phyloP scores from a whole-genome alignment of 2,329 filamentous ascomycete genomes.

The Aspergillus fumigatiaffinis region DNA sequence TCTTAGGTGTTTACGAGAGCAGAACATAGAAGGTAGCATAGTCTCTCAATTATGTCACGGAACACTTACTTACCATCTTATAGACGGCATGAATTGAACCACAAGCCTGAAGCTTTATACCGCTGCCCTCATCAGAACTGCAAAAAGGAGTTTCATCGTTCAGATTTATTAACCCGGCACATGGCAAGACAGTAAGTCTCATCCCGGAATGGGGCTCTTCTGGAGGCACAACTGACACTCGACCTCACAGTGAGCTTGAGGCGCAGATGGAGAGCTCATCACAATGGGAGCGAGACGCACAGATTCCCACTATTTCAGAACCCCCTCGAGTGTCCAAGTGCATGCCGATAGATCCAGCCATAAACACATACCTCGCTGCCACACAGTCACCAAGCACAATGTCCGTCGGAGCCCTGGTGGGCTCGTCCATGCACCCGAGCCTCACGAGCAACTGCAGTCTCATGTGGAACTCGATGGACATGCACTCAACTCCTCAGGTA shows the following conservation, averaged over 20 bases:
- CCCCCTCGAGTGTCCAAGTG: conserved; percentile 20
- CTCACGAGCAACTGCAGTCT: conserved; percentile 29
- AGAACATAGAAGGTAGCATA: conserved; percentile 42
- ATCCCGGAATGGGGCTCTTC: background rate
- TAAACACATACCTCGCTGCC: conserved; percentile 20
- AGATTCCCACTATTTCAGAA: conserved; percentile 18
- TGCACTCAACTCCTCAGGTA: conserved; percentile 28
- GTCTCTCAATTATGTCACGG: background rate
- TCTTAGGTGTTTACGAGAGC: conserved; percentile 47
- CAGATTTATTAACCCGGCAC: conserved; percentile 46
- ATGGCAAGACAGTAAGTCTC: conserved; percentile 49
- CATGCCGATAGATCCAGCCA: conserved; percentile 19
- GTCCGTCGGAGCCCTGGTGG: conserved; percentile 35
- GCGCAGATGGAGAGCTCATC: conserved; percentile 27
- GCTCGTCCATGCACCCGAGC: conserved; percentile 30
- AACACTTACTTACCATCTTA: conserved; percentile 3
- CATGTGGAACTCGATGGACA: conserved; percentile 35
- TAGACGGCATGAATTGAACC: conserved; percentile 49
- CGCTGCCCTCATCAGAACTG: conserved; percentile 42
- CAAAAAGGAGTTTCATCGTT: conserved; percentile 46
- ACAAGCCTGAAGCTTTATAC: conserved; percentile 46
- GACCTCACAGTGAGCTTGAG: conserved; percentile 30
- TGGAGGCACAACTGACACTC: conserved; percentile 7
- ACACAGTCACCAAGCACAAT: conserved; percentile 30
- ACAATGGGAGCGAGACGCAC: conserved; percentile 26